Percentiles rank a stretch among this genome's conserved stretches.
phyloP scores from a whole-genome alignment of 2,329 filamentous ascomycete species.

The Hypoxylon sp. region DNA sequence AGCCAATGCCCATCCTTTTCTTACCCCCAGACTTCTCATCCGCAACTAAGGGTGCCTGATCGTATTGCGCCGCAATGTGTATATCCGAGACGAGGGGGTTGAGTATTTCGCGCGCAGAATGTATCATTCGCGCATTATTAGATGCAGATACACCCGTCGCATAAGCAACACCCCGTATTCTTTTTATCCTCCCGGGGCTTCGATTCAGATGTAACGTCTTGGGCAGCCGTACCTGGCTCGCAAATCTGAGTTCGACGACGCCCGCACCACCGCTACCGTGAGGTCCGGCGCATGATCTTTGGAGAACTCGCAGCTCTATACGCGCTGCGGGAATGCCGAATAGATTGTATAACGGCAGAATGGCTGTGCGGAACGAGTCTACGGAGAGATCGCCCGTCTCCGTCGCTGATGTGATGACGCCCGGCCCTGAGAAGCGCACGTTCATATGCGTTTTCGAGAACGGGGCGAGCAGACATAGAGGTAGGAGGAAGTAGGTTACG shows the following conservation, averaged over 20 bases:
- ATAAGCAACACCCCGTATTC: slow-evolving; percentile 93
- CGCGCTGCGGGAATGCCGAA: slow-evolving; percentile 87
- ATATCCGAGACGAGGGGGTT: slow-evolving; percentile 91
- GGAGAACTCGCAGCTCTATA: slow-evolving; percentile 87
- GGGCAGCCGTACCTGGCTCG: slow-evolving; percentile 91
- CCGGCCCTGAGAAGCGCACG: slow-evolving; percentile 88
- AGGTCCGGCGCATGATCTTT: slow-evolving; percentile 81
- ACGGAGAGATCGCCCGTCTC: slow-evolving; percentile 88
- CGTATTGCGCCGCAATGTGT: slow-evolving; percentile 87
- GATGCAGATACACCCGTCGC: slow-evolving; percentile 91
- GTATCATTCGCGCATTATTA: slow-evolving; percentile 96
- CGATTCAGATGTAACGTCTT: slow-evolving; percentile 92
- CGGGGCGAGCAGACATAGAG: slow-evolving; percentile 89
- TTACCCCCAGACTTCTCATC: slow-evolving; percentile 70
- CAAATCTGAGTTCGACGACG: slow-evolving; percentile 93
- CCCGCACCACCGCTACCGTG: slow-evolving; percentile 87
- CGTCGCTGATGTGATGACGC: slow-evolving; percentile 92
- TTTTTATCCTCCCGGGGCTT: slow-evolving; percentile 86
- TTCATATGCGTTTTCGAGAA: slow-evolving; percentile 95
- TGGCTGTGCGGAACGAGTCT: slow-evolving; percentile 92
- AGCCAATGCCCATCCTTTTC: slow-evolving; percentile 85
- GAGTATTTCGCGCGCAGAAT: slow-evolving; percentile 86
- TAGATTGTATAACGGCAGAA: slow-evolving; percentile 88
- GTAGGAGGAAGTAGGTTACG: slow-evolving; percentile 91
- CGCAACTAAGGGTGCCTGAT: slow-evolving; percentile 72